phyloP scores from a whole-genome alignment of 768 basidiomycete genomes.

The Leccinum imitatum region DNA sequence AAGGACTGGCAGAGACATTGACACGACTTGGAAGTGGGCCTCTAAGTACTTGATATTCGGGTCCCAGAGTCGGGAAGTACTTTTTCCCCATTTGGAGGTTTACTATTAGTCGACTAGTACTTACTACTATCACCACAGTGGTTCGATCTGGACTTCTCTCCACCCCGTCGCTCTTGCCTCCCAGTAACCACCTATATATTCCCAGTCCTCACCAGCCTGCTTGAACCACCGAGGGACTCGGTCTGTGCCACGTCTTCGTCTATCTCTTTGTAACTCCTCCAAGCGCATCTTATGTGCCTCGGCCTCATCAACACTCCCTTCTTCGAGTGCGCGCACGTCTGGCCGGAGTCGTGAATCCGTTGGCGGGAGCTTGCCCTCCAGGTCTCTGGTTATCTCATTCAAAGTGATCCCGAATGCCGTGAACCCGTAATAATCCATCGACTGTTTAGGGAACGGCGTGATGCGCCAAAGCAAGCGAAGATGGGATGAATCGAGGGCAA shows the following conservation, averaged over 20 bases:
- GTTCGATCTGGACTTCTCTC: conserved; percentile 47
- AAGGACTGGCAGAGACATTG: conserved; percentile 26
- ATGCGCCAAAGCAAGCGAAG: conserved; percentile 79
- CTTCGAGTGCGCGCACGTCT: conserved; percentile 80
- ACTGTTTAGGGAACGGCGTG: conserved; percentile 68
- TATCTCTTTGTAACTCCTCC: conserved; percentile 75
- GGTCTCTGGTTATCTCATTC: conserved; percentile 73
- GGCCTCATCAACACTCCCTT: conserved; percentile 68
- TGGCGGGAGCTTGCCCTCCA: conserved; percentile 62
- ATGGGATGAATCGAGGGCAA: conserved; percentile 62
- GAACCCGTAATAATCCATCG: conserved; percentile 77
- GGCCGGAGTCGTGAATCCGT: conserved; percentile 84
- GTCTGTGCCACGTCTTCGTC: conserved; percentile 62
- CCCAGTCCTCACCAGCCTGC: conserved; percentile 68
- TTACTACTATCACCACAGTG: conserved; percentile 53
- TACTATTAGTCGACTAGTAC: background rate
- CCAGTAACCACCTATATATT: conserved; percentile 82
- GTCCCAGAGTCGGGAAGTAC: background rate
- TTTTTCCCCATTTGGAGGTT: background rate
- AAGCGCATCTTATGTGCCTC: conserved; percentile 70
- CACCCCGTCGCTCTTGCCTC: conserved; percentile 66
- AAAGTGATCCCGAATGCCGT: conserved; percentile 76
- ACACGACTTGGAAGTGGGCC: background rate
- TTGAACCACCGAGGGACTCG: conserved; percentile 73
- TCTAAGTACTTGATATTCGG: background rate